These are phyloP conservation scores for Wallacemonas sp. DNA, from an alignment of 208 protist species.

Conservation along the genomic window DNA sequence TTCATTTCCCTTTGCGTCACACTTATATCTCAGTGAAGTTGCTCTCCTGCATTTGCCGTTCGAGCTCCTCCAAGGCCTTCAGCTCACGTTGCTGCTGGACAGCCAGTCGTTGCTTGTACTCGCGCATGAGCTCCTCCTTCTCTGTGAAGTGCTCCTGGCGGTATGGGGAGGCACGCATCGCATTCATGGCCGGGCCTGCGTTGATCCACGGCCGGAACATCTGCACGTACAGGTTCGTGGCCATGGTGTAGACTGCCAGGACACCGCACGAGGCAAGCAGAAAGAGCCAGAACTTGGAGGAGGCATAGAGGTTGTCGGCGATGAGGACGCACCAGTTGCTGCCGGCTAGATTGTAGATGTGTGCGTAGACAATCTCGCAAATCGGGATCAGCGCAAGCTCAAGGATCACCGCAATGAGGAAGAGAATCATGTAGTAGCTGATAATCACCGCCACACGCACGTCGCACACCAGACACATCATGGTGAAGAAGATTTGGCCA, in stretches of 20 bases:
- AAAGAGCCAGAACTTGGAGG: conserved; percentile 58
- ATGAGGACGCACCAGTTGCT: conserved; percentile 63
- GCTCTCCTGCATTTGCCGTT: conserved; percentile 10
- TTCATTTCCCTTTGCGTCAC: too few species aligned
- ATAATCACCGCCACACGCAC: conserved; percentile 44
- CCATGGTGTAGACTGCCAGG: conserved; percentile 53
- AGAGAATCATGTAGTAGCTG: conserved; percentile 63
- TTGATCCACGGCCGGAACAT: conserved; percentile 67
- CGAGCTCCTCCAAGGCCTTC: background rate
- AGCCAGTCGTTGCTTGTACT: conserved; percentile 24
- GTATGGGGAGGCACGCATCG: conserved; percentile 44
- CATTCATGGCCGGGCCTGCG: conserved; percentile 51
- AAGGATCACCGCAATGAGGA: conserved; percentile 25
- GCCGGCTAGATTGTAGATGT: conserved; percentile 48
- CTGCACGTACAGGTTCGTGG: conserved; percentile 62
- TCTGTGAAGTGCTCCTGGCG: conserved; percentile 34
- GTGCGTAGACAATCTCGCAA: conserved; percentile 47
- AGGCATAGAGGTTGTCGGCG: conserved; percentile 49
- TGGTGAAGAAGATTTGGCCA: conserved; percentile 67
- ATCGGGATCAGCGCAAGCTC: conserved; percentile 40
- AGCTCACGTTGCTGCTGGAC: conserved; percentile 16
- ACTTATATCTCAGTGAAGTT: background rate
- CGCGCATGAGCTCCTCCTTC: conserved; percentile 24
- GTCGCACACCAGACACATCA: conserved; percentile 65
- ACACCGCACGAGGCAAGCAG: conserved; percentile 54